A percentile compares a stretch with the other conserved stretches of the same genome.
Evolutionary conservation across 345 rosid species (phyloP).

Genomic region (Hevea brasiliensis): DNA sequence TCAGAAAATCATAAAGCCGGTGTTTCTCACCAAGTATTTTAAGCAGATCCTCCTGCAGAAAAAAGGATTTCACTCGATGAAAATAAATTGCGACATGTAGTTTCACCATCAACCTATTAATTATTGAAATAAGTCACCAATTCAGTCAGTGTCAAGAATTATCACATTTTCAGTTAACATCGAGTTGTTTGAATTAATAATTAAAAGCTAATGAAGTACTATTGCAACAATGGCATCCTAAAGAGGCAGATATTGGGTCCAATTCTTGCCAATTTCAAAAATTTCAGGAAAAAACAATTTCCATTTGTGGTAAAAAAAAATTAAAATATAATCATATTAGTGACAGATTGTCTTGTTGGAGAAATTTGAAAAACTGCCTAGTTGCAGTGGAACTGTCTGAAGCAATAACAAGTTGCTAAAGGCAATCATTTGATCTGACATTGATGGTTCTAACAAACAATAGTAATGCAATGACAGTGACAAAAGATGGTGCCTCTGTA

Average conservation of each 20-base stretch:
- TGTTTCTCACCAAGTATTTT: conserved; percentile 89
- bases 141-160: not conserved
- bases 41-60: conserved; percentile 87
- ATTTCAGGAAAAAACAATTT: too few species aligned
- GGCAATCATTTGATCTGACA: not conserved
- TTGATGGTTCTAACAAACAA: not conserved
- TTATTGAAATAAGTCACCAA: not conserved
- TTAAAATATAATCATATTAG: not conserved
- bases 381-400: not conserved
- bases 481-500: not conserved
- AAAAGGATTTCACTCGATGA: not conserved
- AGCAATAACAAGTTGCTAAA: not conserved
- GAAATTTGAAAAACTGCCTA: not conserved
- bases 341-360: not conserved
- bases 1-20: conserved; percentile 74
- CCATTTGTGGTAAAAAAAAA: not conserved
- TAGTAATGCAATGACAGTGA: not conserved
- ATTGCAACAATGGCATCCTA: not conserved
- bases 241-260: not conserved
- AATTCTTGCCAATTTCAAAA: not conserved
- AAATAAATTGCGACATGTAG: not conserved
- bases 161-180: conserved; percentile 2
- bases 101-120: not conserved
- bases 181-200: not conserved
- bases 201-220: not conserved